Percentiles rank a stretch among this genome's conserved stretches.
Conservation (phyloP, 2,329 filamentous ascomycete genomes). For the Beauveria sp. region DNA sequence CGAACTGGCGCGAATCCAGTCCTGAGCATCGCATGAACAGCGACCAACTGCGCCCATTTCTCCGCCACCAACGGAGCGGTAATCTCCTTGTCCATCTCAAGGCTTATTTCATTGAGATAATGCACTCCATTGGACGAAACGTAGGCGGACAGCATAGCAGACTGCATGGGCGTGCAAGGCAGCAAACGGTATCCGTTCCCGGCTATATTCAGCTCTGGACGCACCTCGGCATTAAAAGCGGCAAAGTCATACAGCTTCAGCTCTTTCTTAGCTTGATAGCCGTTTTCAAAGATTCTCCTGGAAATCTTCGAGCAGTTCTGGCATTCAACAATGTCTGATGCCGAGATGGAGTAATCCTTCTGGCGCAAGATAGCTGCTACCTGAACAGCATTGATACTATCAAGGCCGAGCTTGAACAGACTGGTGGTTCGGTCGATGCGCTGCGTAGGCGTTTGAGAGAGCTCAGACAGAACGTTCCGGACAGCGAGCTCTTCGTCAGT, state of each 20-base stretch:
- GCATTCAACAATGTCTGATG: constrained; percentile 66
- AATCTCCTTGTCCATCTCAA: constrained; percentile 37
- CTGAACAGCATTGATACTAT: constrained; percentile 83
- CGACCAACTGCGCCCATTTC: constrained; percentile 53
- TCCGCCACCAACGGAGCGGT: constrained; percentile 33
- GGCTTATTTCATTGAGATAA: constrained; percentile 69
- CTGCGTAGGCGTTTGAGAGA: constrained; percentile 45
- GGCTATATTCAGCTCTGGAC: constrained; percentile 20
- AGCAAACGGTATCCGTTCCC: constrained; percentile 42
- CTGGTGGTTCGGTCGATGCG: constrained; percentile 56
- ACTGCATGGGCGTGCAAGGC: constrained; percentile 74
- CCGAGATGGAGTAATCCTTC: constrained; percentile 49
- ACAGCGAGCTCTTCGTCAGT: constrained; percentile 29
- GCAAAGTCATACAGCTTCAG: constrained; percentile 29
- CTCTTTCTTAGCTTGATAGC: neutral
- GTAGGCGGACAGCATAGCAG: constrained; percentile 72
- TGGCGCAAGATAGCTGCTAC: constrained; percentile 61
- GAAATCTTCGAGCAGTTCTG: constrained; percentile 38
- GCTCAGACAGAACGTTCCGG: constrained; percentile 46
- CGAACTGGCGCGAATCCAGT: constrained; percentile 63
- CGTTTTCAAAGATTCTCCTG: constrained; percentile 8
- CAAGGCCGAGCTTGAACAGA: constrained; percentile 81
- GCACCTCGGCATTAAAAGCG: constrained; percentile 29
- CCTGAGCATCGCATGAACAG: constrained; percentile 63
- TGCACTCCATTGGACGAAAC: constrained; percentile 55